phyloP scores from a whole-genome alignment of 768 basidiomycete species.

The Artomyces pyxidatus region DNA sequence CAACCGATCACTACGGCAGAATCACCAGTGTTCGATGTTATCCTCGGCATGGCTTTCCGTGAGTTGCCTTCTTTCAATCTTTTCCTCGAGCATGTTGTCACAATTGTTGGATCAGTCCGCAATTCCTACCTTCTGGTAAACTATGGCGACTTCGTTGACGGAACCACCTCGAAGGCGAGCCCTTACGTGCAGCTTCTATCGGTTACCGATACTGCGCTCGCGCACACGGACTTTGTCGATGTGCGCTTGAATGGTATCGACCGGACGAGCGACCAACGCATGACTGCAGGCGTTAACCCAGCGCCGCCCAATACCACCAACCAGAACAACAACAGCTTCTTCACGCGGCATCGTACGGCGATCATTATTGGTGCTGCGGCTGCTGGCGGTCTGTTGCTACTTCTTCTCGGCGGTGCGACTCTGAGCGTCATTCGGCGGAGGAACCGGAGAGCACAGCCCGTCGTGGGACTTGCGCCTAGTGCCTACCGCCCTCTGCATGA shows the following conservation, averaged over 20 bases:
- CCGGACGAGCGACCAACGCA: slow-evolving; percentile 4
- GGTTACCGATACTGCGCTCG: slow-evolving; percentile 37
- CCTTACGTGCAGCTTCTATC: slow-evolving; percentile 63
- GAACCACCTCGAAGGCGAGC: slow-evolving; percentile 25
- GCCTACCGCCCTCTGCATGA: slow-evolving; percentile 5
- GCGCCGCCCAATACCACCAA: not conserved
- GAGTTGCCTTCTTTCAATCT: slow-evolving; percentile 20
- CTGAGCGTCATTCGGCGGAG: too few species aligned
- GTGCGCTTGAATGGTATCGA: slow-evolving; percentile 19
- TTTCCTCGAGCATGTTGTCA: not conserved
- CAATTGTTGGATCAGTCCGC: slow-evolving; percentile 35
- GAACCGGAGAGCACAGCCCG: too few species aligned
- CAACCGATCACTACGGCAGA: slow-evolving; percentile 53
- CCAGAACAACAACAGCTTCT: not conserved
- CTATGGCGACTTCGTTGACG: slow-evolving; percentile 54
- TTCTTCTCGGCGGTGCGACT: not conserved
- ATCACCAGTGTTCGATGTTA: slow-evolving; percentile 49
- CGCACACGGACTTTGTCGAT: slow-evolving; percentile 27
- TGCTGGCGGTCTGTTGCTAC: not conserved
- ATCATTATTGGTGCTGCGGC: not conserved
- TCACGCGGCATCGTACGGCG: not conserved
- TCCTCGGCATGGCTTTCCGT: slow-evolving; percentile 71
- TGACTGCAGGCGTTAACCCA: not conserved
- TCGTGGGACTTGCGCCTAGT: too few species aligned
- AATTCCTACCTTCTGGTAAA: slow-evolving; percentile 59